Evolutionary conservation across 805 yeast species (phyloP), one percentile per base, ranked within the genome.

Genomic region (Komagataella populi): DNA sequence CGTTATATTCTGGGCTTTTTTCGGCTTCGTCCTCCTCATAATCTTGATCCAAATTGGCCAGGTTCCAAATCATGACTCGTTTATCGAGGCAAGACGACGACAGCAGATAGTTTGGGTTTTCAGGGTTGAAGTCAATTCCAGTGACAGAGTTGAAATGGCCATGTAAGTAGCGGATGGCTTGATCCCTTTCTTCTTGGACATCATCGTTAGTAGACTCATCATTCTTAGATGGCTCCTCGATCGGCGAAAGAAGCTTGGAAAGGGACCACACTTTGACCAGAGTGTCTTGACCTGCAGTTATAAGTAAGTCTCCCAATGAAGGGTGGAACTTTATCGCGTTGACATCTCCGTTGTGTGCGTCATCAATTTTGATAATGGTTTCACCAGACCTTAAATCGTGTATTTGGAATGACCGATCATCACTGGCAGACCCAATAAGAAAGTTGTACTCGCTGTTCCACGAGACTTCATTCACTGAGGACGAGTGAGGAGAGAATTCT

Each of bases 221-320:
- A 10, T 30, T 30, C 39, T 30, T 30, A 12, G 39, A 30, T 4
- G 39, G 14, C 39, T 30, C 39, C 10, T 30, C 39, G 36, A 85
- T 58, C 24, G 89, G 86, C 12, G 68, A 63, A 1, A 70, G 56
- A 30, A 80, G 70, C 59, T 80, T 80, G 61, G 95, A 74, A 51
- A 85, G 65, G 62, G 89, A 96, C 81, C 87, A 87, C 23, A 84
- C 68, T 50, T 77, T 77, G 18, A 87, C 77, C n/a, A 81, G 68
- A 58, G 81, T 80, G 62, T 88, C 96, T 23, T 83, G 79, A 10
- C 88, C 84, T 20, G 85, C 96, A 1, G 93, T 84, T 12, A 83
- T 90, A 48, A 85, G 71, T 53, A 87, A 63, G 44, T 77, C 66
- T 45, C 72, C 63, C 16, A 78, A 50, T 4, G 66, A 63, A 0